A percentile compares a stretch with the other conserved stretches of the same genome.
Conservation (phyloP, 2,329 filamentous ascomycete genomes). For the Apiospora malaysiana region DNA sequence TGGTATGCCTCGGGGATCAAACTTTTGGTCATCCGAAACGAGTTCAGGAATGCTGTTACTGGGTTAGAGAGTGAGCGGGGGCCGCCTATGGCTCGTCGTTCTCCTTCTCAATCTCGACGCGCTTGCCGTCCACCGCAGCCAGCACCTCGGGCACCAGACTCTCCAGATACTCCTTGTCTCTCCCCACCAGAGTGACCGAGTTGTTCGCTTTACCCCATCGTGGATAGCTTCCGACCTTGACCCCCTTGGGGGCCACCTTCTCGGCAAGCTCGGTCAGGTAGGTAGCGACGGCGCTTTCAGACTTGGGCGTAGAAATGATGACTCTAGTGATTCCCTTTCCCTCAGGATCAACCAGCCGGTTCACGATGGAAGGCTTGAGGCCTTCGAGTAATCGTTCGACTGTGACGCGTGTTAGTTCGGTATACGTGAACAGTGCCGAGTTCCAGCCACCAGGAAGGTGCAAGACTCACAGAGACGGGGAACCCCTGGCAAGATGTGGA, state of each 20-base stretch:
- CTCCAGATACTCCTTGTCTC: conserved; percentile 79
- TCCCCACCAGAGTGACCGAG: conserved; percentile 86
- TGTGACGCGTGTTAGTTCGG: conserved; percentile 32
- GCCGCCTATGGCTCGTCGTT: conserved; percentile 53
- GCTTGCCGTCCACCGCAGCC: conserved; percentile 73
- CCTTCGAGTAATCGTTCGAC: conserved; percentile 79
- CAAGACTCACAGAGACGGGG: conserved; percentile 71
- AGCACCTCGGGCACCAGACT: conserved; percentile 79
- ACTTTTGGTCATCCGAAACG: neutral
- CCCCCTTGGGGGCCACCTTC: conserved; percentile 73
- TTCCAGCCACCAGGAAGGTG: neutral
- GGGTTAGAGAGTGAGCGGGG: neutral
- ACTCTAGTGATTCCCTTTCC: conserved; percentile 81
- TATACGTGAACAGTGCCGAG: neutral
- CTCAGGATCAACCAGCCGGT: conserved; percentile 77
- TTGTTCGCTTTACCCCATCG: conserved; percentile 88
- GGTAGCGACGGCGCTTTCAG: conserved; percentile 83
- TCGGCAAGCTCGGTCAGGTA: conserved; percentile 82
- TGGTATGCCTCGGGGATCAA: no score
- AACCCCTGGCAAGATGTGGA: conserved; percentile 92
- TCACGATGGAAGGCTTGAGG: conserved; percentile 72
- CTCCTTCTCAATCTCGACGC: conserved; percentile 75
- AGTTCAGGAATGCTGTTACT: neutral
- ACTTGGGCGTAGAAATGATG: conserved; percentile 83
- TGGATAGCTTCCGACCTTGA: conserved; percentile 96